A percentile compares a stretch with the other conserved stretches of the same genome.
Evolutionary conservation across 106 monocot genomes (phyloP).

Genomic region (Dendrobium officinale): DNA sequence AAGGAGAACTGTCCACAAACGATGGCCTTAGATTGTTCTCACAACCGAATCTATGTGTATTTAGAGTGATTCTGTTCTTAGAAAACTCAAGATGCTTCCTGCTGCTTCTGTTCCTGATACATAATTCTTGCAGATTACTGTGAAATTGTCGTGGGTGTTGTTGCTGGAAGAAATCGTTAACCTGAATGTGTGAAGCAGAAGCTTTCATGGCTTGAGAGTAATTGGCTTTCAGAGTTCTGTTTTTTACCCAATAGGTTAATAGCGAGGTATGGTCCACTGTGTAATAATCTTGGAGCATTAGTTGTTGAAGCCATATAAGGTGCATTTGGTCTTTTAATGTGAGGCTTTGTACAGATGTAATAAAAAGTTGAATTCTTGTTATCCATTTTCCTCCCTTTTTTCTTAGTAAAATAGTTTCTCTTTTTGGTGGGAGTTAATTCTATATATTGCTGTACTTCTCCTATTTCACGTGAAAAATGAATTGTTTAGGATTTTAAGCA

Average conservation of each 20-base stretch:
- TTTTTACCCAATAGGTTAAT: background rate
- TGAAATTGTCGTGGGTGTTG: background rate
- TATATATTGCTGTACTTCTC: no score
- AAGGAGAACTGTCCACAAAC: no score
- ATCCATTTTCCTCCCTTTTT: no score
- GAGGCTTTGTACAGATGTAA: no score
- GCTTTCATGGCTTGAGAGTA: background rate
- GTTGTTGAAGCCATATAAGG: background rate
- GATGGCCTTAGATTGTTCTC: no score
- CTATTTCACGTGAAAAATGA: no score
- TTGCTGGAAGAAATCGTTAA: constrained; percentile 1
- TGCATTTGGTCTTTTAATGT: no score
- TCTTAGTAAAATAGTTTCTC: no score
- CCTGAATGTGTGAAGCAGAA: background rate
- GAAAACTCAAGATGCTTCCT: background rate
- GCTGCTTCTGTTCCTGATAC: background rate
- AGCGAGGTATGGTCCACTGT: background rate
- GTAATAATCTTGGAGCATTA: background rate
- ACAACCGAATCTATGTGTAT: no score
- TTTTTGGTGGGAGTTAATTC: no score
- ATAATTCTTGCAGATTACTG: background rate
- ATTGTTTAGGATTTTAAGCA: no score
- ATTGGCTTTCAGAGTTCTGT: background rate
- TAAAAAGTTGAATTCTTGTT: no score
- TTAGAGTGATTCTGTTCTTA: background rate